Percentiles rank a stretch among this genome's conserved stretches.
Evolutionary conservation across 2,329 filamentous ascomycete genomes (phyloP).

Genomic region (Fusarium sp.): DNA sequence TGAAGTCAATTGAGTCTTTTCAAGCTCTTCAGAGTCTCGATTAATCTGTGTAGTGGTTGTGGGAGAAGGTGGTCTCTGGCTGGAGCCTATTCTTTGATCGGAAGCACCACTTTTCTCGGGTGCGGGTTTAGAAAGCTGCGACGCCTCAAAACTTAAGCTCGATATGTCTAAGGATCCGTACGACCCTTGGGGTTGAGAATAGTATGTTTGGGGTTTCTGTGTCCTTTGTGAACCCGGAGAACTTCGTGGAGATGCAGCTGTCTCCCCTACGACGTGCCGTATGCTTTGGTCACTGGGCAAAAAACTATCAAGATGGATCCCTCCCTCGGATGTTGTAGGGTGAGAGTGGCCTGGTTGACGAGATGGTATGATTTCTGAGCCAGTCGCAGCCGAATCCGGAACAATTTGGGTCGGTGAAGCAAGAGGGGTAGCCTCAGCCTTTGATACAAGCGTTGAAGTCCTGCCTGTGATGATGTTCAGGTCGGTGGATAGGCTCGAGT

Average conservation of each 20-base stretch:
- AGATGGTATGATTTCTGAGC: slow-evolving; percentile 41
- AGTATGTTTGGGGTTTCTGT: slow-evolving; percentile 16
- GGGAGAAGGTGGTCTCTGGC: not conserved
- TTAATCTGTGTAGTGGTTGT: not conserved
- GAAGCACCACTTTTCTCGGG: slow-evolving; percentile 17
- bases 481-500: slow-evolving; percentile 16
- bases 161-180: not conserved
- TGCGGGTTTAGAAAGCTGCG: slow-evolving; percentile 23
- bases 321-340: not conserved
- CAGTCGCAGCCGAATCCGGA: slow-evolving; percentile 17
- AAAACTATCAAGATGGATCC: not conserved
- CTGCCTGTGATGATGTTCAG: not conserved
- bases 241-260: not conserved
- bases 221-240: not conserved
- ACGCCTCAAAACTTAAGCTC: slow-evolving; percentile 14
- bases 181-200: slow-evolving; percentile 34
- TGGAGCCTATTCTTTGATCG: slow-evolving; percentile 3
- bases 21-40: not conserved
- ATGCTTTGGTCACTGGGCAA: not conserved
- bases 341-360: slow-evolving; percentile 39
- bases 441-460: not conserved
- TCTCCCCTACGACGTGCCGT: not conserved
- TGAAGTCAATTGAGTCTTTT: not conserved
- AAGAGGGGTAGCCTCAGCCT: not conserved
- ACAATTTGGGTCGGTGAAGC: slow-evolving; percentile 18